Evolutionary conservation across 306 rosid species (phyloP).

Genomic region (Hippophae gyantsensis): DNA sequence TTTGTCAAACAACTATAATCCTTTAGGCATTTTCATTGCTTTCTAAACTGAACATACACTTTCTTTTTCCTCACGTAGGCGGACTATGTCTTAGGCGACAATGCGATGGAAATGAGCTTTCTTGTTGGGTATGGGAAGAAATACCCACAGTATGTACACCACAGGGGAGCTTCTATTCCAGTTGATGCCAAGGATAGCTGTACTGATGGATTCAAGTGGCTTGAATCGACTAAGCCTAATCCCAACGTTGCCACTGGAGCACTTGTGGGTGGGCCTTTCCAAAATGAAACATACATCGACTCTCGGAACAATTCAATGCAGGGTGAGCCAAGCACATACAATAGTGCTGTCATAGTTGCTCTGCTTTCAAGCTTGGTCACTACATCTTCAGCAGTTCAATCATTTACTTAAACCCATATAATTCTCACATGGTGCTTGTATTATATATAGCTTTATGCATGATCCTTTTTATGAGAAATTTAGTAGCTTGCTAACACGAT

Average conservation of each 20-base stretch:
- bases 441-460: slow-evolving; percentile 19
- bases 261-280: slow-evolving; percentile 91
- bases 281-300: slow-evolving; percentile 62
- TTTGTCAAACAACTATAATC: slow-evolving; percentile 1
- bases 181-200: slow-evolving; percentile 42
- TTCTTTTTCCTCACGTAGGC: slow-evolving; percentile 40
- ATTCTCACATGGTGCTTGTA: slow-evolving; percentile 7
- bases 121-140: slow-evolving; percentile 82
- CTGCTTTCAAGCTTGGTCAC: slow-evolving; percentile 90
- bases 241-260: slow-evolving; percentile 88
- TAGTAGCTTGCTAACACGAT: slow-evolving; percentile 18
- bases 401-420: slow-evolving; percentile 37
- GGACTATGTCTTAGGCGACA: slow-evolving; percentile 80
- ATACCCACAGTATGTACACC: slow-evolving; percentile 82
- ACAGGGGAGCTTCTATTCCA: slow-evolving; percentile 96
- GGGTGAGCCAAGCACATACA: slow-evolving; percentile 86
- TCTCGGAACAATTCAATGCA: slow-evolving; percentile 80
- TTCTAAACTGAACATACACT: slow-evolving; percentile 2
- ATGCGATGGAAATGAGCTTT: slow-evolving; percentile 74
- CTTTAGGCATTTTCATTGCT: slow-evolving; percentile 5
- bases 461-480: slow-evolving; percentile 15
- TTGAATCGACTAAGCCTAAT: slow-evolving; percentile 58
- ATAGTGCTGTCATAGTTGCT: slow-evolving; percentile 73
- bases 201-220: slow-evolving; percentile 70
- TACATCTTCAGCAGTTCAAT: slow-evolving; percentile 63